phyloP scores from a whole-genome alignment of 2,329 filamentous ascomycete species.

The Helotiales sp. region DNA sequence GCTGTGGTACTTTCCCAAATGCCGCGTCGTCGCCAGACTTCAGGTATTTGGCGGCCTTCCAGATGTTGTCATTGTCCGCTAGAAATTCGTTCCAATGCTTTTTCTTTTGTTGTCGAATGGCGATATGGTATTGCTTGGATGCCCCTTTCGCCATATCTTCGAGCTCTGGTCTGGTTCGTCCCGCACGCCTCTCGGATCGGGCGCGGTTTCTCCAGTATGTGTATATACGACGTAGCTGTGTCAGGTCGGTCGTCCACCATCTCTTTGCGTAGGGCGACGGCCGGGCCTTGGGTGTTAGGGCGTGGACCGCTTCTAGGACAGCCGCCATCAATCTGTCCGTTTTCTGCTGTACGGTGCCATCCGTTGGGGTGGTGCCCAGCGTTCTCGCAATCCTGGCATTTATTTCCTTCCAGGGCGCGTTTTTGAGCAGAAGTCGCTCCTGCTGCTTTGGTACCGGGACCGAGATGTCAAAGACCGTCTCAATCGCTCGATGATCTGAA shows the following conservation, averaged over 20 bases:
- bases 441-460: constrained; percentile 13
- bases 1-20: too few species aligned
- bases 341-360: constrained; percentile 23
- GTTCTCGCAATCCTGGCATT: constrained; percentile 13
- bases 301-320: constrained; percentile 17
- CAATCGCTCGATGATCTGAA: constrained; percentile 43
- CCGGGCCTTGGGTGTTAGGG: constrained; percentile 27
- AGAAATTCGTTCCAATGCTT: too few species aligned
- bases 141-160: constrained; percentile 33
- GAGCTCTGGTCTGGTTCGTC: constrained; percentile 18
- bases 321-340: constrained; percentile 27
- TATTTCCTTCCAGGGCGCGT: constrained; percentile 33
- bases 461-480: constrained; percentile 41
- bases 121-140: constrained; percentile 18
- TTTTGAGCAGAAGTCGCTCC: constrained; percentile 37
- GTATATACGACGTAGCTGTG: constrained; percentile 39
- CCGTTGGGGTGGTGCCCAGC: constrained; percentile 4
- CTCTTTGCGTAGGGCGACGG: constrained; percentile 40
- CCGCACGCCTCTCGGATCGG: constrained; percentile 30
- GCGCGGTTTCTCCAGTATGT: constrained; percentile 41
- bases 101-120: too few species aligned
- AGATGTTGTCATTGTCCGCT: too few species aligned
- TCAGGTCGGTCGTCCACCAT: constrained; percentile 42
- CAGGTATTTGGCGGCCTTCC: too few species aligned
- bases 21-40: too few species aligned